These are phyloP conservation scores for Pisolithus marmoratus DNA, from an alignment of 768 basidiomycete species.

Conservation along the genomic window DNA sequence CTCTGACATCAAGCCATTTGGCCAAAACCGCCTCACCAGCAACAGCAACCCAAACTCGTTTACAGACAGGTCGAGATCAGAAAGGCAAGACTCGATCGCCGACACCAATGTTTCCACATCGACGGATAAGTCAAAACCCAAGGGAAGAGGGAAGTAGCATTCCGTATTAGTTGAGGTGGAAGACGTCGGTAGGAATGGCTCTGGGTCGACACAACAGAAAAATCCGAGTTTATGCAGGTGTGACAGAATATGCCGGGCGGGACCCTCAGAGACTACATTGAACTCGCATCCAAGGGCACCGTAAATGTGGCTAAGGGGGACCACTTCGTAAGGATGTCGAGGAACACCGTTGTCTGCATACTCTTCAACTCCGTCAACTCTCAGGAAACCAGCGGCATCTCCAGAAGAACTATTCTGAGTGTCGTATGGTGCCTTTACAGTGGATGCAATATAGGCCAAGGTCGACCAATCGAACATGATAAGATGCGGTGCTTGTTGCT, in stretches of 20 bases:
- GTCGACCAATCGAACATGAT: slow-evolving; percentile 67
- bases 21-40: slow-evolving; percentile 67
- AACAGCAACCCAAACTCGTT: slow-evolving; percentile 73
- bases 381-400: slow-evolving; percentile 41
- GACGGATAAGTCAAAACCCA: slow-evolving; percentile 64
- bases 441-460: slow-evolving; percentile 55
- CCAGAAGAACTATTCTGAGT: slow-evolving; percentile 4
- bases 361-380: slow-evolving; percentile 25
- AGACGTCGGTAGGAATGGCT: slow-evolving; percentile 6
- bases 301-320: slow-evolving; percentile 54
- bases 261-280: slow-evolving; percentile 46
- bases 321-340: slow-evolving; percentile 49
- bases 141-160: slow-evolving; percentile 63
- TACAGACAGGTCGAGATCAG: slow-evolving; percentile 63
- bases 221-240: slow-evolving; percentile 62
- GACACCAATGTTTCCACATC: slow-evolving; percentile 70
- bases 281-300: slow-evolving; percentile 57
- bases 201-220: slow-evolving; percentile 43
- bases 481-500: slow-evolving; percentile 35
- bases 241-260: slow-evolving; percentile 47
- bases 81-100: slow-evolving; percentile 64
- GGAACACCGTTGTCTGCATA: slow-evolving; percentile 19
- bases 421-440: slow-evolving; percentile 38
- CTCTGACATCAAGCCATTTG: slow-evolving; percentile 64
- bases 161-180: slow-evolving; percentile 33